Percentiles rank a stretch among this genome's conserved stretches.
These are phyloP conservation scores for Didymella segeticola DNA, from an alignment of 2,329 filamentous ascomycete species.

Conservation along the genomic window DNA sequence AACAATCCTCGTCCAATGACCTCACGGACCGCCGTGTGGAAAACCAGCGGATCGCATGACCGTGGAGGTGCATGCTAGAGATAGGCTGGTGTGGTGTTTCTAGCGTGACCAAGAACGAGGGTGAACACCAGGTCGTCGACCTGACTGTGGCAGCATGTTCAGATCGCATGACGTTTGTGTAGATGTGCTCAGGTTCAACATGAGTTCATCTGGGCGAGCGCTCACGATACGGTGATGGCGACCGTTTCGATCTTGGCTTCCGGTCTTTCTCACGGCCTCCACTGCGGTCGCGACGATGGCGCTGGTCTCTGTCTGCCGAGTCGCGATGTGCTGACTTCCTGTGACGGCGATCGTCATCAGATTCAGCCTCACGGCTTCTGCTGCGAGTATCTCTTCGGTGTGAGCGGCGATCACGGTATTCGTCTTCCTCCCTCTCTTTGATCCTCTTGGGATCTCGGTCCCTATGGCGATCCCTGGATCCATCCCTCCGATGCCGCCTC, in stretches of 20 bases:
- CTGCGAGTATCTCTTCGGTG: slow-evolving; percentile 22
- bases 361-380: slow-evolving; percentile 22
- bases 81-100: no score
- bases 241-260: slow-evolving; percentile 10
- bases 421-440: slow-evolving; percentile 26
- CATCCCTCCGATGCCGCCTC: slow-evolving; percentile 33
- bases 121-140: no score
- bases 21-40: no score
- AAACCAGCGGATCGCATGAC: no score
- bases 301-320: slow-evolving; percentile 19
- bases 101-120: no score
- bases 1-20: no score
- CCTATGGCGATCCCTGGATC: slow-evolving; percentile 33
- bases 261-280: slow-evolving; percentile 12
- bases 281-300: slow-evolving; percentile 21
- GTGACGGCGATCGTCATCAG: slow-evolving; percentile 18
- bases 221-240: slow-evolving; percentile 9
- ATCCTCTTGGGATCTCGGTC: slow-evolving; percentile 30
- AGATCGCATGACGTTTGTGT: no score
- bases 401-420: slow-evolving; percentile 17
- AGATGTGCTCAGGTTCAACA: no score
- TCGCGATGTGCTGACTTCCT: slow-evolving; percentile 14
- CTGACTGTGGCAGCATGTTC: no score
- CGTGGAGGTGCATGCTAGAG: no score
- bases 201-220: slow-evolving; percentile 3